A percentile compares a stretch with the other conserved stretches of the same genome.
These are phyloP conservation scores for Cairneyella variabilis DNA, from an alignment of 495 filamentous ascomycete genomes.

Conservation along the genomic window DNA sequence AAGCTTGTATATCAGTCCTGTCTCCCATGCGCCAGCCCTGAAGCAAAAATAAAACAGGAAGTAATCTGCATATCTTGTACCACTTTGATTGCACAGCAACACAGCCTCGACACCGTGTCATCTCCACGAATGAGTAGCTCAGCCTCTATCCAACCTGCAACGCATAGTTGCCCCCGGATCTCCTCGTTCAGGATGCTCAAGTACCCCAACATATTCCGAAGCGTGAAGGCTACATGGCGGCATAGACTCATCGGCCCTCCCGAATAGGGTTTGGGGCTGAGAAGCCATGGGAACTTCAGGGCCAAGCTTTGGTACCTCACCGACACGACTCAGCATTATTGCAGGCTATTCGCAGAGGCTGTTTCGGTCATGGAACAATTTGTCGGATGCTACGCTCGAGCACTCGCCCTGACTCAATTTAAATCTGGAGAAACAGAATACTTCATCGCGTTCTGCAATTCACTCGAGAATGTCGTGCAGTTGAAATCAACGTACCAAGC, in stretches of 20 bases:
- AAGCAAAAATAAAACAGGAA: not conserved
- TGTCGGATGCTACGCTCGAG: too few species aligned
- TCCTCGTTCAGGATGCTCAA: not conserved
- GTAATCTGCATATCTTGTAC: not conserved
- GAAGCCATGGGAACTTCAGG: not conserved
- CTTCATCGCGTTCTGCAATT: too few species aligned
- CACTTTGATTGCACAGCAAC: not conserved
- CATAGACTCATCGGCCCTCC: not conserved
- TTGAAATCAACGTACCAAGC: not conserved
- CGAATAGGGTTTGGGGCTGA: slow-evolving; percentile 1
- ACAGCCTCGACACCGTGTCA: slow-evolving; percentile 5
- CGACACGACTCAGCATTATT: not conserved
- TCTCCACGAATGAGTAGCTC: not conserved
- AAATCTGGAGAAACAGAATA: too few species aligned
- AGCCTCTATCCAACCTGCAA: not conserved
- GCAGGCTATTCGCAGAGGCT: not conserved
- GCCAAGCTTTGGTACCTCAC: not conserved
- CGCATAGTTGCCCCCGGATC: not conserved
- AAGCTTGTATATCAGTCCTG: too few species aligned
- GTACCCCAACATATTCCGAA: not conserved
- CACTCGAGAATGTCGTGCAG: not conserved
- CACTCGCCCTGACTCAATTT: too few species aligned
- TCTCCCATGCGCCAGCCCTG: not conserved
- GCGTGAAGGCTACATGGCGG: not conserved
- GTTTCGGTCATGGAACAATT: too few species aligned